A percentile compares a stretch with the other conserved stretches of the same genome.
These are phyloP conservation scores for Pycnococcus provasolii DNA, from an alignment of 139 green algal species.

Conservation along the genomic window DNA sequence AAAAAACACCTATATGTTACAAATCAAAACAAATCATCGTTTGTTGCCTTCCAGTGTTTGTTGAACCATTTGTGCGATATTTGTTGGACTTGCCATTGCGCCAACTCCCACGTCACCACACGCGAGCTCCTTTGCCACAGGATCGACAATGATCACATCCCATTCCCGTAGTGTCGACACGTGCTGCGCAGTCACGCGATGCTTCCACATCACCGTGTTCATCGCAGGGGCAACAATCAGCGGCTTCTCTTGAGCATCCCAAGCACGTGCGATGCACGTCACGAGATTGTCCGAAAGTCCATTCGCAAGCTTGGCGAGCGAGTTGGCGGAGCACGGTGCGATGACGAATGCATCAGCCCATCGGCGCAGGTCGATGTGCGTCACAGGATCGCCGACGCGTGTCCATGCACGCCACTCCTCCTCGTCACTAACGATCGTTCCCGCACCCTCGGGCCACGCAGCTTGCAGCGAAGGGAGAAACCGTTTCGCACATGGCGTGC, in stretches of 20 bases:
- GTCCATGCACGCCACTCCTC: constrained; percentile 61
- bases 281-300: constrained; percentile 89
- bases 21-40: neutral
- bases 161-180: constrained; percentile 30
- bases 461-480: too few species aligned
- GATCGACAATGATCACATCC: constrained; percentile 42
- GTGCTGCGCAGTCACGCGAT: constrained; percentile 67
- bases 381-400: constrained; percentile 60
- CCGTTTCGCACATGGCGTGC: too few species aligned
- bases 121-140: constrained; percentile 69
- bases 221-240: constrained; percentile 87
- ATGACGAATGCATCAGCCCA: constrained; percentile 88
- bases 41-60: neutral
- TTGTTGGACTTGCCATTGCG: constrained; percentile 57
- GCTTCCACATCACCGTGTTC: constrained; percentile 96
- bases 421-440: constrained; percentile 36
- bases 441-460: too few species aligned
- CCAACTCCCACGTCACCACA: constrained; percentile 82
- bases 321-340: constrained; percentile 87
- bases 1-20: too few species aligned
- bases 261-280: constrained; percentile 78
- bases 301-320: constrained; percentile 66
- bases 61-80: constrained; percentile 9
- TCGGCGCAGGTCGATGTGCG: constrained; percentile 85
- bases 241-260: constrained; percentile 63